Evolutionary conservation across 768 basidiomycete genomes (phyloP).

Genomic region (Kwoniella heveanensis): DNA sequence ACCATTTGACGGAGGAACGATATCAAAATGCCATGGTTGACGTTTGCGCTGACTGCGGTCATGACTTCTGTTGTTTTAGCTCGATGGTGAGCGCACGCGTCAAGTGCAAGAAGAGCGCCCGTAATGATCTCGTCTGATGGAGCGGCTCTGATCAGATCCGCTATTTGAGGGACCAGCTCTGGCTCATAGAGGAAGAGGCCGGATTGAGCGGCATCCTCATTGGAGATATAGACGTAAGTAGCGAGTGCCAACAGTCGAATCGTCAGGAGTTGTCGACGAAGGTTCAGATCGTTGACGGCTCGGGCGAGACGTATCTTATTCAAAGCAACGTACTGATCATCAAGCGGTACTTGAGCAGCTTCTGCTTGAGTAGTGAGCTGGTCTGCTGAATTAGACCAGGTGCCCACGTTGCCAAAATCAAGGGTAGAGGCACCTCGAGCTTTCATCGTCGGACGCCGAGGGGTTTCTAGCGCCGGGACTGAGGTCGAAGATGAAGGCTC

Average conservation of each 20-base stretch:
- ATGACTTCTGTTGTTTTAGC: slow-evolving; percentile 81
- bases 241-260: slow-evolving; percentile 84
- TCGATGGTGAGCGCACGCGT: slow-evolving; percentile 83
- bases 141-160: slow-evolving; percentile 83
- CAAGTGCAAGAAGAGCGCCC: slow-evolving; percentile 83
- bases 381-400: slow-evolving; percentile 67
- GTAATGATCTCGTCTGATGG: slow-evolving; percentile 71
- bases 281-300: slow-evolving; percentile 61
- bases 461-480: neutral
- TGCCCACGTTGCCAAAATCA: slow-evolving; percentile 57
- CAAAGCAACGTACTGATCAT: slow-evolving; percentile 76
- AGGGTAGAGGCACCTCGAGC: slow-evolving; percentile 47
- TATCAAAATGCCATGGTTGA: slow-evolving; percentile 94
- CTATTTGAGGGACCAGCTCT: slow-evolving; percentile 82
- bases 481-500: slow-evolving; percentile 3
- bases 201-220: slow-evolving; percentile 69
- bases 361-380: slow-evolving; percentile 75
- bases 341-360: slow-evolving; percentile 68
- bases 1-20: slow-evolving; percentile 81
- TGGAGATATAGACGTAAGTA: slow-evolving; percentile 81
- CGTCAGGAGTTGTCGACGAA: slow-evolving; percentile 74
- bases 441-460: slow-evolving; percentile 3
- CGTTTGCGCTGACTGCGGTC: slow-evolving; percentile 87
- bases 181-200: slow-evolving; percentile 93
- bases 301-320: slow-evolving; percentile 81